Conservation (phyloP, 2,329 filamentous ascomycete species). For the Hymenoscyphus repandus region DNA sequence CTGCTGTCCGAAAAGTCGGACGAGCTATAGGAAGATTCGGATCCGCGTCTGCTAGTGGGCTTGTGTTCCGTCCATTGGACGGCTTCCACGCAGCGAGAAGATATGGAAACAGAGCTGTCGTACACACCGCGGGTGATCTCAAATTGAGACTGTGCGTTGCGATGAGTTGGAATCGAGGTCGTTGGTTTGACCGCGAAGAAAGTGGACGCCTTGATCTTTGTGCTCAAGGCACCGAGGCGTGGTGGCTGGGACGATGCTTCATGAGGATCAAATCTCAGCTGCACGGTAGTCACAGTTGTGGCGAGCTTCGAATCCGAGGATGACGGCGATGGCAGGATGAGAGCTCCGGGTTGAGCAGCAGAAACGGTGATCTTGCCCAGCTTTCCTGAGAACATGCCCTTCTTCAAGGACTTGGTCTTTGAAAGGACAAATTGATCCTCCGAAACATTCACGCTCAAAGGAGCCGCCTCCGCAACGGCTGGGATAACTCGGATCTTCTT, state of each 20-base stretch:
- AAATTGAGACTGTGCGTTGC: conserved; percentile 14
- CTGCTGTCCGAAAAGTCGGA: conserved; percentile 21
- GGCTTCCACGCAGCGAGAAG: conserved; percentile 28
- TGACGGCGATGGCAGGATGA: conserved; percentile 26
- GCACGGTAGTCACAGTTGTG: conserved; percentile 28
- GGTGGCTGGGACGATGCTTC: conserved; percentile 24
- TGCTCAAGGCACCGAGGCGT: conserved; percentile 26
- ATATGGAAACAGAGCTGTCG: conserved; percentile 22
- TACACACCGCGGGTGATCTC: conserved; percentile 25
- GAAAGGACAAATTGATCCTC: conserved; percentile 24
- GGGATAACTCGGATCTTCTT: conserved; percentile 28
- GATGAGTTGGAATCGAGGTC: conserved; percentile 17
- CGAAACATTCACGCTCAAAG: conserved; percentile 22
- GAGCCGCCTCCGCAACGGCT: conserved; percentile 25
- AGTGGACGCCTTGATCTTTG: conserved; percentile 28
- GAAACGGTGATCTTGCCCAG: conserved; percentile 30
- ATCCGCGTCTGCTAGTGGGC: conserved; percentile 21
- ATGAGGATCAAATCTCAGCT: conserved; percentile 30
- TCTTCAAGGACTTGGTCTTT: conserved; percentile 27
- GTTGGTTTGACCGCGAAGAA: conserved; percentile 24
- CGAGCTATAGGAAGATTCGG: conserved; percentile 25
- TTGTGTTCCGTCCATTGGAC: conserved; percentile 29
- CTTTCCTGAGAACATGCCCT: conserved; percentile 31
- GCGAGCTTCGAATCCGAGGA: conserved; percentile 6
- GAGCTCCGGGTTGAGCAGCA: conserved; percentile 26